Evolutionary conservation across 768 basidiomycete genomes (phyloP).

Genomic region (Tylopilus sp.): DNA sequence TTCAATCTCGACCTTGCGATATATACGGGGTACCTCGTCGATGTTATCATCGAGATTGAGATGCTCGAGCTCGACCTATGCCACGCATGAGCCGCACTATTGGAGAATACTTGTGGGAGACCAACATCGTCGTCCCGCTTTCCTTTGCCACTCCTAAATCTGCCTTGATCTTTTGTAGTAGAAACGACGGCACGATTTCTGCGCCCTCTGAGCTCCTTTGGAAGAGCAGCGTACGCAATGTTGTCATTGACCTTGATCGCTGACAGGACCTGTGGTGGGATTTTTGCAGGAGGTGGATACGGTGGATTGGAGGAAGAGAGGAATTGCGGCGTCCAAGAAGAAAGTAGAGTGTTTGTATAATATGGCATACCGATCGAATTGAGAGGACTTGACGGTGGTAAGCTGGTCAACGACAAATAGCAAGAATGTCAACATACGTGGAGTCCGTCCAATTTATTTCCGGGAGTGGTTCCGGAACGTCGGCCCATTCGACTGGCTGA

Average conservation of each 20-base stretch:
- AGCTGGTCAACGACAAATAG: background rate
- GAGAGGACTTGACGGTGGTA: conserved; percentile 58
- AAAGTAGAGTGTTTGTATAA: conserved; percentile 73
- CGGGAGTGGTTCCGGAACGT: conserved; percentile 62
- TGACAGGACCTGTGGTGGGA: conserved; percentile 74
- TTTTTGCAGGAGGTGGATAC: conserved; percentile 69
- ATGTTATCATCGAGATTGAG: conserved; percentile 48
- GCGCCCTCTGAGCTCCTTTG: conserved; percentile 78
- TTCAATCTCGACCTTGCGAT: conserved; percentile 93
- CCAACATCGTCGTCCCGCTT: conserved; percentile 42
- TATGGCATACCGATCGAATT: conserved; percentile 87
- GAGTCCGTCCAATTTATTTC: conserved; percentile 77
- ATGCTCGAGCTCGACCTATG: conserved; percentile 52
- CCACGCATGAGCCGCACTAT: background rate
- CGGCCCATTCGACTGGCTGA: conserved; percentile 81
- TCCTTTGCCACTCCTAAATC: conserved; percentile 83
- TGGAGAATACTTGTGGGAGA: conserved; percentile 1
- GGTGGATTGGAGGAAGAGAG: conserved; percentile 41
- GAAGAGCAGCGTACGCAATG: conserved; percentile 84
- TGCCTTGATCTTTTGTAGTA: conserved; percentile 54
- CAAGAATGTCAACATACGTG: conserved; percentile 51
- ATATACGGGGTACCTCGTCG: conserved; percentile 71
- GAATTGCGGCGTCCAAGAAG: conserved; percentile 58
- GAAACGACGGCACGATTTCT: conserved; percentile 66
- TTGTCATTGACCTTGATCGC: conserved; percentile 87